Conservation (phyloP, 2,329 filamentous ascomycete species). For the Fusarium subglutinans region DNA sequence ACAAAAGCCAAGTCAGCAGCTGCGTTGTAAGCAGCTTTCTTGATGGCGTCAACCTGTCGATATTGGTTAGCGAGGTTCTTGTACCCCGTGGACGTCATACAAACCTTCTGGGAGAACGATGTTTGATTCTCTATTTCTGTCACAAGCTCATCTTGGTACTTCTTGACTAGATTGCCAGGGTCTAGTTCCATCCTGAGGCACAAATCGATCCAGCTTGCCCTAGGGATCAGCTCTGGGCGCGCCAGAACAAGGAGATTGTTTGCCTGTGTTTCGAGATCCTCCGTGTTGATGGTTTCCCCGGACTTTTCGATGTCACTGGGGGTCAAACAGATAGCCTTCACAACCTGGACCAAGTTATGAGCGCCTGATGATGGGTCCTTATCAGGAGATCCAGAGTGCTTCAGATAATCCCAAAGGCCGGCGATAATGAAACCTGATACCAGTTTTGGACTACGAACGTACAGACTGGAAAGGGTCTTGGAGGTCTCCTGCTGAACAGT, state of each 20-base stretch:
- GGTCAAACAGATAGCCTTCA: slow-evolving; percentile 71
- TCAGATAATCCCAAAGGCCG: slow-evolving; percentile 84
- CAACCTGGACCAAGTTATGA: slow-evolving; percentile 68
- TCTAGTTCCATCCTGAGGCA: slow-evolving; percentile 84
- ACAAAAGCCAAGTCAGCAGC: slow-evolving; percentile 94
- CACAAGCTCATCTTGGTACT: slow-evolving; percentile 71
- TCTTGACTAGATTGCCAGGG: slow-evolving; percentile 78
- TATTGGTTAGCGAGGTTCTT: slow-evolving; percentile 10
- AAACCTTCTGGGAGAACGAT: slow-evolving; percentile 62
- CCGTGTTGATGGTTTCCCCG: slow-evolving; percentile 54
- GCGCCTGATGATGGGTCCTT: slow-evolving; percentile 80
- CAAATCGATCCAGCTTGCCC: slow-evolving; percentile 86
- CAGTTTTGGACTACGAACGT: slow-evolving; percentile 65
- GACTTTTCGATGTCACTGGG: slow-evolving; percentile 59
- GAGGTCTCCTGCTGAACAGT: slow-evolving; percentile 71
- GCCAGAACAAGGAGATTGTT: slow-evolving; percentile 81
- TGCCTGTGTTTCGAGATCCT: slow-evolving; percentile 73
- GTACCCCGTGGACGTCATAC: slow-evolving; percentile 25
- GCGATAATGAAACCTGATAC: slow-evolving; percentile 72
- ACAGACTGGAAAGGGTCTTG: slow-evolving; percentile 70
- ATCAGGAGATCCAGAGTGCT: slow-evolving; percentile 72
- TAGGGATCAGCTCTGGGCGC: slow-evolving; percentile 79
- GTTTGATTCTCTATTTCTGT: slow-evolving; percentile 68
- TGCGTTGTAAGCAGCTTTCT: slow-evolving; percentile 80
- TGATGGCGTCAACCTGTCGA: slow-evolving; percentile 53